A percentile compares a stretch with the other conserved stretches of the same genome.
phyloP scores from a whole-genome alignment of 768 basidiomycete genomes.

The Pilatotrama ljubarskyi region DNA sequence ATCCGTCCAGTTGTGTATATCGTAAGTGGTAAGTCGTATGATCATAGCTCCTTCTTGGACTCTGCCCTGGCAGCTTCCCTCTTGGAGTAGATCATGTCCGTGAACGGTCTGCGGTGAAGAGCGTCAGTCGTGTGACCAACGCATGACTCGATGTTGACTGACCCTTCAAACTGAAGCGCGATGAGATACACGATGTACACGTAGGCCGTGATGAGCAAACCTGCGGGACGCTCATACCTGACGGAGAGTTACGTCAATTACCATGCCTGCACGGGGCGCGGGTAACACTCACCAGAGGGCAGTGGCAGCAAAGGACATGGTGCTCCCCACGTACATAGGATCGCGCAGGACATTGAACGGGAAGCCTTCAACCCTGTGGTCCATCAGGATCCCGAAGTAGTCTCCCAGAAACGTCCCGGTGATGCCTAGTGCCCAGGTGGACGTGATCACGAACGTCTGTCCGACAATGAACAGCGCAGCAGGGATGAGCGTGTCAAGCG shows the following conservation, averaged over 20 bases:
- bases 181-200: constrained; percentile 84
- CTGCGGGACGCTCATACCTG: constrained; percentile 86
- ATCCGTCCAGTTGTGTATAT: not conserved
- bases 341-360: constrained; percentile 92
- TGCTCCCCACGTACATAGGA: constrained; percentile 98
- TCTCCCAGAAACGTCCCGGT: constrained; percentile 91
- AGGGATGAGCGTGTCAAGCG: constrained; percentile 61
- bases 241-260: not conserved
- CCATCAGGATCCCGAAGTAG: constrained; percentile 87
- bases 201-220: constrained; percentile 74
- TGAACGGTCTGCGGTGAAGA: constrained; percentile 57
- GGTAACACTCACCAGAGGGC: constrained; percentile 72
- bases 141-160: constrained; percentile 30
- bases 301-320: constrained; percentile 82
- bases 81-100: constrained; percentile 76
- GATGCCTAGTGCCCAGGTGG: constrained; percentile 88
- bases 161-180: constrained; percentile 91
- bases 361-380: constrained; percentile 89
- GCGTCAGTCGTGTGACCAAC: not conserved
- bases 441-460: constrained; percentile 83
- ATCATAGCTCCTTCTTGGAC: constrained; percentile 34
- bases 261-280: not conserved
- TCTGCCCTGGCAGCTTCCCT: constrained; percentile 38
- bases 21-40: constrained; percentile 2
- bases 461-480: constrained; percentile 65